Base-by-base conservation (phyloP, 1,284 basidiomycete genomes). In the Cutaneotrichosporon arboriforme region DNA sequence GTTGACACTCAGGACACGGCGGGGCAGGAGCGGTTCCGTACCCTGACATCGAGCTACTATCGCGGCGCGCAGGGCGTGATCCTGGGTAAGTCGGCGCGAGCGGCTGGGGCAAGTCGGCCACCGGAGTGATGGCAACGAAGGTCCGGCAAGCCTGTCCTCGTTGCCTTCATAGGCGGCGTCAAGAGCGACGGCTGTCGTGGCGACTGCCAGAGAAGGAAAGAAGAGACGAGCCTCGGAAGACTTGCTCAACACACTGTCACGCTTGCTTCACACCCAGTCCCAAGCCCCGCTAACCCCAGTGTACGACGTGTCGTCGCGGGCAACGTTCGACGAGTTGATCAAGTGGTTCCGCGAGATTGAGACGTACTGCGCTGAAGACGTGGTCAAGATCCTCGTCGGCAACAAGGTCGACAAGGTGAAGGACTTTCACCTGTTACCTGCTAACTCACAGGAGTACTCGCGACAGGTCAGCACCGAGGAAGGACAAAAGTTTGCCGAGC, bases 1-100 rank as follows among this genome's bases (percentile, higher is more conserved):
- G n/a, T n/a, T 38, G 20, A 47, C 46, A 26, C 33, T 13, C 64
- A 91, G 89, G 90, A 94, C 58, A 97, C 92, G 58, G 92, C 92
- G 67, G 89, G 88, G 82, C 92, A 97, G 76, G 92, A 97, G 77
- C 84, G 93, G 33, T 97, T 97, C 84, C 84, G 92, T 62, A 96
- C 92, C 14, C 91, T 97, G 72, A 96, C 93, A n/a, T 92, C 90
- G 34, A 91, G 90, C 44, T 96, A 96, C 81, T 97, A 97, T 77
- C 83, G 92, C 60, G 75, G 75, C 10, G 74, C 72, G 14, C 71
- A 72, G 49, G 72, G 70, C 63, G 87, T 97, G 53, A 88, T 98
- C 58, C 80, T 98, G 48, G 90, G 89, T 87, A 23, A 38, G 76
- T 62, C 59, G 15, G 14, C 40, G 13, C 31, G 5, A 8, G 18